phyloP scores from a whole-genome alignment of 139 green algal species.

The Haematococcus sp. region DNA sequence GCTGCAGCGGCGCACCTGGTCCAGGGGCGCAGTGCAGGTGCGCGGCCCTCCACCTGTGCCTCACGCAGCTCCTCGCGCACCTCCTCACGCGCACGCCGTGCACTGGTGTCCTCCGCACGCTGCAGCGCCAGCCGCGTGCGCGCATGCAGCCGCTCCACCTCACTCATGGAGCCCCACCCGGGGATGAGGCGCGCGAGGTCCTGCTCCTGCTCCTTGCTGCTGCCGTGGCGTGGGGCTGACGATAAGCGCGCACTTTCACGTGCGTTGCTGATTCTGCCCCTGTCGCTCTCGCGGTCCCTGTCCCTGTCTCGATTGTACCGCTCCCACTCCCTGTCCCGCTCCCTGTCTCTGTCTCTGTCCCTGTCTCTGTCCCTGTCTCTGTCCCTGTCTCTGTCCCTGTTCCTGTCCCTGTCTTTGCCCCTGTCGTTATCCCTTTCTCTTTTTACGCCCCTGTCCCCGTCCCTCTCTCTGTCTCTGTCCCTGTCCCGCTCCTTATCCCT shows the following conservation, averaged over 20 bases:
- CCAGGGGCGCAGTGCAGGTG: neutral
- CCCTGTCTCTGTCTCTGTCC: neutral
- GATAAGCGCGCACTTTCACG: no score
- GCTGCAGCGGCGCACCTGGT: neutral
- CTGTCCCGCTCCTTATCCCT: neutral
- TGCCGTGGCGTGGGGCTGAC: neutral
- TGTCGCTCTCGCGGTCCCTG: neutral
- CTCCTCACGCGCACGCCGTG: neutral
- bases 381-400: neutral
- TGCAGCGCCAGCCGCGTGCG: constrained; percentile 19
- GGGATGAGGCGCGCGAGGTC: neutral
- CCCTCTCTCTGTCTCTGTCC: neutral
- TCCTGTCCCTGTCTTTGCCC: no score
- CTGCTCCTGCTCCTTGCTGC: neutral
- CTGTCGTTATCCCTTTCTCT: neutral
- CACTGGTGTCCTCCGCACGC: constrained; percentile 3
- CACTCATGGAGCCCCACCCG: constrained; percentile 12
- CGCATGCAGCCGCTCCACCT: constrained; percentile 8
- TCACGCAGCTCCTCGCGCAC: neutral
- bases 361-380: neutral
- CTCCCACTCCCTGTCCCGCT: neutral
- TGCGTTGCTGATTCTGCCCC: no score
- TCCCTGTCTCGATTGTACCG: neutral
- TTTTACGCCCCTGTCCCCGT: neutral
- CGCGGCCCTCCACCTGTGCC: neutral